A percentile compares a stretch with the other conserved stretches of the same genome.
These are phyloP conservation scores for Mollisiaceae sp. DNA, from an alignment of 2,329 filamentous ascomycete species.

Conservation along the genomic window DNA sequence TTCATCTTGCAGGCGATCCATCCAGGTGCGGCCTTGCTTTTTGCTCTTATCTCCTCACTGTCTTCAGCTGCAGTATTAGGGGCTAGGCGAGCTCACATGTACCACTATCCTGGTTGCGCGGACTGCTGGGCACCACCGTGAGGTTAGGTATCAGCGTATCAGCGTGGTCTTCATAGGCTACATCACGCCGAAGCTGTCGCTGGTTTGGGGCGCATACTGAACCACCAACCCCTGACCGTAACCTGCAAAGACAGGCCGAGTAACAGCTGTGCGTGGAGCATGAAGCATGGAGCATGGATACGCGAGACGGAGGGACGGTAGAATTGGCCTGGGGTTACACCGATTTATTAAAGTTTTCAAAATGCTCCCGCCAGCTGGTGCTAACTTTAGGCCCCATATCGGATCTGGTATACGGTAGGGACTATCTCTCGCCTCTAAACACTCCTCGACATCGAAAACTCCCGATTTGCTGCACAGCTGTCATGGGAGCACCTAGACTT, in stretches of 20 bases:
- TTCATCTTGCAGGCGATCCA: background rate
- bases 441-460: background rate
- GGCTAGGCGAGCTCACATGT: background rate
- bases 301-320: background rate
- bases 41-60: slow-evolving; percentile 1
- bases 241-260: background rate
- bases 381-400: background rate
- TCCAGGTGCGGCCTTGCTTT: background rate
- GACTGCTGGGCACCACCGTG: background rate
- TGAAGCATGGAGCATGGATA: no score
- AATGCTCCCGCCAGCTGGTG: background rate
- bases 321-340: slow-evolving; percentile 1
- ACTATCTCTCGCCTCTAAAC: background rate
- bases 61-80: background rate
- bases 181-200: background rate
- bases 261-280: slow-evolving; percentile 2
- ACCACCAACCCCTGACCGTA: background rate
- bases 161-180: background rate
- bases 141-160: background rate
- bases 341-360: background rate
- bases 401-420: background rate
- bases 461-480: background rate
- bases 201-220: slow-evolving; percentile 3
- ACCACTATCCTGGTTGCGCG: background rate
- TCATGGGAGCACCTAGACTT: background rate